Evolutionary conservation across 2,329 filamentous ascomycete species (phyloP), one percentile per base, ranked within the genome.

Genomic region (Reticulascus tulasneorum): DNA sequence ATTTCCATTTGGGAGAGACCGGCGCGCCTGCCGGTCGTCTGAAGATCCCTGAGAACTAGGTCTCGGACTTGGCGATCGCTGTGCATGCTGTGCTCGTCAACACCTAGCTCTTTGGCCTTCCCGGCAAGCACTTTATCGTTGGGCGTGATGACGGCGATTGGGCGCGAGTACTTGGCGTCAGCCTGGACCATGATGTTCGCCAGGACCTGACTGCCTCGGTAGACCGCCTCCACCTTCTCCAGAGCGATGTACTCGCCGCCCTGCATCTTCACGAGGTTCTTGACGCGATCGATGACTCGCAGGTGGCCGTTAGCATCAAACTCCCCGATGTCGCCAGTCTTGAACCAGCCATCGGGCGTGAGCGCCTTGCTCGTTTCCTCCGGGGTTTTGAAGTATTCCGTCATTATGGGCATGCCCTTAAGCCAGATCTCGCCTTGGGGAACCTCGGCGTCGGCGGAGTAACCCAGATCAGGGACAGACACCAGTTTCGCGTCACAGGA

Each of bases 161-260:
- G 87, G 55, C 86, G 86, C 44, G 78, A 73, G 60, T 87, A 77
- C 48, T 84, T 77, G 47, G 76, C 64, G 40, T 87, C 84, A 26
- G 87, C 90, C 55, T 93, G 85, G 26, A 95, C 75, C 71, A 93
- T 93, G 56, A 96, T 80, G 65, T 94, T 94, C 42, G 77, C 77
- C 15, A 95, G 87, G 9, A 84, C 77, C n/a, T 79, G 74, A 9
- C 77, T 78, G 29, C 86, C 82, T 44, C 90, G 83, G 68, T 96
- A 97, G 37, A 94, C 74, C 4, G 90, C 85, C 67, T 97, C 91
- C 41, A 97, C 80, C 71, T 90, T 96, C 70, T 97, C 91, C 5
- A 98, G 77, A 16, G 91, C 93, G 59, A 97, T 94, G 64, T 97
- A 97, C 71, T 97, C 91, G 50, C 91, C 91, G 42, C 90, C 89